A percentile compares a stretch with the other conserved stretches of the same genome.
These are phyloP conservation scores for Pisolithus albus DNA, from an alignment of 768 basidiomycete species.

Conservation along the genomic window DNA sequence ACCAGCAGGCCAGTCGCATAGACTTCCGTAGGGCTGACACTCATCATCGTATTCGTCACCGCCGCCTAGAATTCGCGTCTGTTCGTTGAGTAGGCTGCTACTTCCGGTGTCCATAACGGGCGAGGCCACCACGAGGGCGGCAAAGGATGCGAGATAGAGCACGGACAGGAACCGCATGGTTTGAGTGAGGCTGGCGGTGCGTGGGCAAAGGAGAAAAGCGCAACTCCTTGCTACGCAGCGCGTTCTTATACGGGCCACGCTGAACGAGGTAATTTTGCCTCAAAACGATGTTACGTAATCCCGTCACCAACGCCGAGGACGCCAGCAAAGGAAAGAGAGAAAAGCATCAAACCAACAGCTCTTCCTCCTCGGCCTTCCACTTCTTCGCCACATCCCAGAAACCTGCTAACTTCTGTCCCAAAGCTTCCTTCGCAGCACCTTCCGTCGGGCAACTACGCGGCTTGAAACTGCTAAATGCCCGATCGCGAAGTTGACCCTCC, in stretches of 20 bases:
- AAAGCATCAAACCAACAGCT: conserved; percentile 52
- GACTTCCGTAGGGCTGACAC: not conserved
- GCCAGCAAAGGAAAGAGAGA: no score
- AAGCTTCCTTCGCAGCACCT: conserved; percentile 71
- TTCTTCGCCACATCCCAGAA: conserved; percentile 96
- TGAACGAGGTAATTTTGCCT: no score
- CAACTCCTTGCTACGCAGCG: no score
- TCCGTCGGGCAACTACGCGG: conserved; percentile 82
- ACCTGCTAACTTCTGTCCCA: conserved; percentile 79
- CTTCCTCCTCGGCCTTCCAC: conserved; percentile 78
- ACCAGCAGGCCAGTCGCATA: conserved; percentile 14
- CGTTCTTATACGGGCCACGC: no score
- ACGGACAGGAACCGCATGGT: conserved; percentile 1
- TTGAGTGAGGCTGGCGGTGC: no score
- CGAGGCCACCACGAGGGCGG: not conserved
- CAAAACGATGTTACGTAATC: no score
- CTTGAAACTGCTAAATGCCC: conserved; percentile 73
- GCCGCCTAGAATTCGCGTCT: not conserved
- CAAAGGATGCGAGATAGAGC: not conserved
- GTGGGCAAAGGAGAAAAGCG: no score
- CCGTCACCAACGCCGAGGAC: no score
- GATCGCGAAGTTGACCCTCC: conserved; percentile 85
- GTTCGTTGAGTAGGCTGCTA: not conserved
- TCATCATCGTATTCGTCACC: not conserved
- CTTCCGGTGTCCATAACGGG: not conserved